phyloP scores from a whole-genome alignment of 1,139 yeast species.

The Yamadazyma jaroonii region DNA sequence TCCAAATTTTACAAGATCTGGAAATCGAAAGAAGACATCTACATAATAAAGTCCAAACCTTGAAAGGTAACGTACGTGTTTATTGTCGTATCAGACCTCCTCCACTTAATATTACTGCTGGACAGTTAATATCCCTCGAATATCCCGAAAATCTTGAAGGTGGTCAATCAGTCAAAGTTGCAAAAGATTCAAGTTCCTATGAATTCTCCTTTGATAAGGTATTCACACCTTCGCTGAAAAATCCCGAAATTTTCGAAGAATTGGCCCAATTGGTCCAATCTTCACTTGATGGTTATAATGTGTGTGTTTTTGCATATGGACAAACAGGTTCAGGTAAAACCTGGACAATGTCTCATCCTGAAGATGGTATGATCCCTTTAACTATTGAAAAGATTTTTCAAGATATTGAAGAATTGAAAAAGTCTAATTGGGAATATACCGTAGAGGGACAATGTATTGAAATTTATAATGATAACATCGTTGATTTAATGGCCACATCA shows the following conservation, averaged over 20 bases:
- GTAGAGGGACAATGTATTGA: slow-evolving; percentile 81
- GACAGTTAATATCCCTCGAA: slow-evolving; percentile 33
- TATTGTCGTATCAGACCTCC: slow-evolving; percentile 81
- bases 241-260: slow-evolving; percentile 73
- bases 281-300: slow-evolving; percentile 86
- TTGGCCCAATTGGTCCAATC: slow-evolving; percentile 86
- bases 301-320: slow-evolving; percentile 94
- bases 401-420: slow-evolving; percentile 48
- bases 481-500: slow-evolving; percentile 52
- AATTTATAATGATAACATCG: slow-evolving; percentile 79
- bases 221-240: slow-evolving; percentile 54
- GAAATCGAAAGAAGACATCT: slow-evolving; percentile 53
- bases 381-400: slow-evolving; percentile 73
- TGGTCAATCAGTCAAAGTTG: slow-evolving; percentile 43
- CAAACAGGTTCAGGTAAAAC: slow-evolving; percentile 98
- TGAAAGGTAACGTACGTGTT: slow-evolving; percentile 90
- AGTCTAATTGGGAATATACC: slow-evolving; percentile 64
- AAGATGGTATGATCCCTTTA: slow-evolving; percentile 79
- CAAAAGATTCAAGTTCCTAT: slow-evolving; percentile 24
- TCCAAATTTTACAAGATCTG: slow-evolving; percentile 13
- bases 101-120: slow-evolving; percentile 10
- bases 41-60: slow-evolving; percentile 76
- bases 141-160: slow-evolving; percentile 51
- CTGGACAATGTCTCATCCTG: slow-evolving; percentile 74
- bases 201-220: slow-evolving; percentile 76